phyloP scores from a whole-genome alignment of 495 filamentous ascomycete species.

The Annulohypoxylon maeteangense region DNA sequence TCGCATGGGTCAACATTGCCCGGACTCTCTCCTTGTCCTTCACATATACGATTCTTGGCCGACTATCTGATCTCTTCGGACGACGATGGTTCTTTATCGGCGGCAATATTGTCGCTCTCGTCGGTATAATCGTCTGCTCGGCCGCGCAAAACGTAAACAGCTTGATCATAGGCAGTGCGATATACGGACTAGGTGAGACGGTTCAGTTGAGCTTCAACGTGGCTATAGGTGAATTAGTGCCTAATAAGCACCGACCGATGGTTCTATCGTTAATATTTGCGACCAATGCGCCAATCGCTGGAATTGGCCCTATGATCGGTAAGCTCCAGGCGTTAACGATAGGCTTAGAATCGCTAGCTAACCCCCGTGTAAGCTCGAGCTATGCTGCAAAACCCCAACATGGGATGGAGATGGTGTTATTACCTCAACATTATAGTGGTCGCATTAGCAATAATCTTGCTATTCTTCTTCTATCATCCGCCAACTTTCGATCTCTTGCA shows the following conservation, averaged over 20 bases:
- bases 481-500: slow-evolving; percentile 51
- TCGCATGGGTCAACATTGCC: slow-evolving; percentile 51
- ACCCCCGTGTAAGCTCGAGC: slow-evolving; percentile 41
- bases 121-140: slow-evolving; percentile 59
- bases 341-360: neutral
- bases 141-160: slow-evolving; percentile 56
- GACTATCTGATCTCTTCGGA: slow-evolving; percentile 65
- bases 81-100: slow-evolving; percentile 63
- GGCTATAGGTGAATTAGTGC: slow-evolving; percentile 60
- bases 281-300: slow-evolving; percentile 52
- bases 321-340: neutral
- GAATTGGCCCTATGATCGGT: slow-evolving; percentile 55
- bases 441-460: slow-evolving; percentile 49
- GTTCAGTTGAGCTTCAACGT: slow-evolving; percentile 56
- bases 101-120: slow-evolving; percentile 51
- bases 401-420: slow-evolving; percentile 59
- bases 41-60: slow-evolving; percentile 55
- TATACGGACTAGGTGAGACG: slow-evolving; percentile 49
- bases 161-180: slow-evolving; percentile 57
- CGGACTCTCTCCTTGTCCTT: slow-evolving; percentile 49
- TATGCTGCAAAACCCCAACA: slow-evolving; percentile 49
- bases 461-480: slow-evolving; percentile 55
- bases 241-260: slow-evolving; percentile 54
- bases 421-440: slow-evolving; percentile 58
- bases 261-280: slow-evolving; percentile 54